A percentile compares a stretch with the other conserved stretches of the same genome.
Evolutionary conservation across 2,329 filamentous ascomycete genomes (phyloP).

Genomic region (Scedosporium minutisporum): DNA sequence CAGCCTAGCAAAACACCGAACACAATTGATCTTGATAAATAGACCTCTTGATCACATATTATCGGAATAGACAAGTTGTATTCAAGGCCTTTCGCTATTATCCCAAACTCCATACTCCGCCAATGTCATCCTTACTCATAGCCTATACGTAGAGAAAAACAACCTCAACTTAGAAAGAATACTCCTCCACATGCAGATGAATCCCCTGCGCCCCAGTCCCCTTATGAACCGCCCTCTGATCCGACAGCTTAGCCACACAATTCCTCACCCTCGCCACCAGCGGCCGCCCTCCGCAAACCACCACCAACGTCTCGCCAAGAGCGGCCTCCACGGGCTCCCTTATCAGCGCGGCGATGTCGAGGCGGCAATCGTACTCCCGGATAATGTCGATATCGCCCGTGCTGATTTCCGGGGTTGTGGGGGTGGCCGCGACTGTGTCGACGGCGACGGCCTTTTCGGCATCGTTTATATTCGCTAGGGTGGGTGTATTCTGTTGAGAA

Average conservation of each 20-base stretch:
- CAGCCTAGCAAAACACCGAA: no score
- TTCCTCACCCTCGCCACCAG: slow-evolving; percentile 45
- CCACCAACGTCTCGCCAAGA: slow-evolving; percentile 50
- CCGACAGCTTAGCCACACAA: slow-evolving; percentile 43
- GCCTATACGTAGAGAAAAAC: not conserved
- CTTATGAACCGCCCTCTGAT: slow-evolving; percentile 55
- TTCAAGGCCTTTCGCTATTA: no score
- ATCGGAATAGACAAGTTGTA: no score
- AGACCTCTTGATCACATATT: no score
- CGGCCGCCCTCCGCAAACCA: slow-evolving; percentile 49
- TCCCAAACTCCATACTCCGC: no score
- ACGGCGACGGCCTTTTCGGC: slow-evolving; percentile 5
- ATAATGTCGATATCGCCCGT: slow-evolving; percentile 21
- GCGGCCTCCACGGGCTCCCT: slow-evolving; percentile 45
- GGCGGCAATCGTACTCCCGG: slow-evolving; percentile 34
- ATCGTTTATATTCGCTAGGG: not conserved
- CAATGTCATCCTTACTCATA: not conserved
- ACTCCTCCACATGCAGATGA: slow-evolving; percentile 50
- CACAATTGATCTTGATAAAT: no score
- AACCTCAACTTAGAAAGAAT: slow-evolving; percentile 32
- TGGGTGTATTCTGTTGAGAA: not conserved
- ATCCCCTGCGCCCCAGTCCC: slow-evolving; percentile 56
- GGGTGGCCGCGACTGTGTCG: not conserved
- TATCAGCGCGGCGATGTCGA: slow-evolving; percentile 42
- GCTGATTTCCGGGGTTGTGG: not conserved